phyloP scores from a whole-genome alignment of 2,329 filamentous ascomycete genomes.

The Beauveria asiatica region DNA sequence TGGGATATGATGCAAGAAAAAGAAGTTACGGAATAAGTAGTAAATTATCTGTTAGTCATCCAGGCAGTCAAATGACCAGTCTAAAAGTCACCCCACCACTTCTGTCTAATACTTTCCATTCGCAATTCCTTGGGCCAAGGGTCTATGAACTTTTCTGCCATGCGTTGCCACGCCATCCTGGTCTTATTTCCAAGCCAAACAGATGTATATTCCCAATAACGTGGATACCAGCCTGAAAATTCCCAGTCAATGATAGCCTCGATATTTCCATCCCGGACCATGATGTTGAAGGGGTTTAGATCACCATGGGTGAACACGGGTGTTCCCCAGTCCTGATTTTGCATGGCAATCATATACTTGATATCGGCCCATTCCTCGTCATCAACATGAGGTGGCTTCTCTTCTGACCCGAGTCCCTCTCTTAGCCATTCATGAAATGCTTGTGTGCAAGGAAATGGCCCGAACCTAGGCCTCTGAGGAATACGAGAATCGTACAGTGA shows the following conservation, averaged over 20 bases:
- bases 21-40: too few relatives aligned
- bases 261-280: conserved; percentile 19
- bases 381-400: conserved; percentile 16
- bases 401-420: conserved; percentile 18
- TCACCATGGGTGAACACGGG: conserved; percentile 24
- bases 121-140: background rate
- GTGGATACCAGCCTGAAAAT: conserved; percentile 27
- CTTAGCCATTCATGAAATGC: conserved; percentile 26
- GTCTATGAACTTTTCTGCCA: background rate
- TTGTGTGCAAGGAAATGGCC: conserved; percentile 23
- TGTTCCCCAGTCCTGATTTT: conserved; percentile 16
- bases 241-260: conserved; percentile 24
- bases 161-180: background rate
- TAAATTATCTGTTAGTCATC: too few relatives aligned
- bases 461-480: conserved; percentile 17
- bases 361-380: conserved; percentile 18
- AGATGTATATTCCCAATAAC: conserved; percentile 24
- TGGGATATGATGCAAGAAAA: background rate
- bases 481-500: conserved; percentile 21
- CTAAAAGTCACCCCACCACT: conserved; percentile 8
- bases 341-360: conserved; percentile 18
- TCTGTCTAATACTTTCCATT: conserved; percentile 6
- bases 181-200: background rate
- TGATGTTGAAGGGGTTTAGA: conserved; percentile 21
- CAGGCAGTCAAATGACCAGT: too few relatives aligned